Evolutionary conservation across 169 alveolate genomes (phyloP).

Genomic region (Eimeria acervulina): DNA sequence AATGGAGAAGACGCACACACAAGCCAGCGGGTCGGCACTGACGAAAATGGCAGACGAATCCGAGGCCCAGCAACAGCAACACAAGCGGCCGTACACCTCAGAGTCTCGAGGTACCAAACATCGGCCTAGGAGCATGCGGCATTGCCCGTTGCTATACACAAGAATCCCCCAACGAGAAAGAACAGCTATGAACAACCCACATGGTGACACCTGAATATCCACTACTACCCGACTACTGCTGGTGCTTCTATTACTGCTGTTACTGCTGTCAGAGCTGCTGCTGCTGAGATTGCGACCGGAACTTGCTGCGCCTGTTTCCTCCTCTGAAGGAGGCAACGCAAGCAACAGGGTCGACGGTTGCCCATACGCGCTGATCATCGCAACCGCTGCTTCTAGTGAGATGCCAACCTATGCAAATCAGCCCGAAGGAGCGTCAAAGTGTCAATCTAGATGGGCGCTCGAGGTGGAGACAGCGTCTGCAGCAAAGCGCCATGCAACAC

Average conservation of each 20-base stretch:
- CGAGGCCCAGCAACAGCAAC: slow-evolving; percentile 65
- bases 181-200: slow-evolving; percentile 48
- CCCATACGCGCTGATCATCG: slow-evolving; percentile 51
- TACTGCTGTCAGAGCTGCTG: background rate
- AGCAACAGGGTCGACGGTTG: slow-evolving; percentile 38
- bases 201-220: slow-evolving; percentile 60
- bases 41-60: slow-evolving; percentile 49
- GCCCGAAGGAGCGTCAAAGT: background rate
- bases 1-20: slow-evolving; percentile 65
- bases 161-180: slow-evolving; percentile 51
- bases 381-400: background rate
- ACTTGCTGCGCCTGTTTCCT: background rate
- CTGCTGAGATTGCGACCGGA: background rate
- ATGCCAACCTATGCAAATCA: background rate
- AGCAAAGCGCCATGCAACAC: background rate
- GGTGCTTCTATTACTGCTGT: background rate
- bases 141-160: slow-evolving; percentile 62
- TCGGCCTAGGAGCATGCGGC: slow-evolving; percentile 51
- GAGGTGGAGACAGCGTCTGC: slow-evolving; percentile 56
- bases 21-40: slow-evolving; percentile 67
- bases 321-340: slow-evolving; percentile 10
- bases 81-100: slow-evolving; percentile 53
- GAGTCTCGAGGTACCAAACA: slow-evolving; percentile 46
- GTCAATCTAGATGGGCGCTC: background rate
- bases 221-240: background rate